Evolutionary conservation across 805 yeast genomes (phyloP), one percentile per base, ranked within the genome.

Genomic region (Teunomyces panamensis): DNA sequence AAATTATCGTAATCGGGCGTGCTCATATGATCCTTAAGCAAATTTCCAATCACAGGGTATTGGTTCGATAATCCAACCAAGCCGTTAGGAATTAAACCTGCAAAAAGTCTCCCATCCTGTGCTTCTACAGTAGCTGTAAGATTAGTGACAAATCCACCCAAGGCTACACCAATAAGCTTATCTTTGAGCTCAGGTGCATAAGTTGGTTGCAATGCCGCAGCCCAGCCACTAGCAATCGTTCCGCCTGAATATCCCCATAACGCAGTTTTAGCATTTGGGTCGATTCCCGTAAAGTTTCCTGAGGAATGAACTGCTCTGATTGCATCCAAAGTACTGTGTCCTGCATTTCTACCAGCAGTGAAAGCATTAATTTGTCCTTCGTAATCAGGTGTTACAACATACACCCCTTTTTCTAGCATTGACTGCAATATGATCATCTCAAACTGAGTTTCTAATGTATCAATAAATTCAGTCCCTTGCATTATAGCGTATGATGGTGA

Each of bases 231-330:
- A n/a, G 75, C 71, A 26, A 69, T 49, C 1, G 71, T 56, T 4
- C 74, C 75, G 9, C 75, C 75, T 2, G 71, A 65, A 44, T 64
- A 71, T 0, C 75, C 75, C 68, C 68, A 67, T 42, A 69, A 27
- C 3, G 47, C 51, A 7, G 55, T 49, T 16, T 52, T 39, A 1
- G 71, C 63, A 36, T 56, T 53, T 7, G 49, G 16, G 9, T 48
- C 37, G 14, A 64, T 39, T 1, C 63, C 64, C 1, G 68, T 54
- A 20, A 48, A 17, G 28, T 56, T 47, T 1, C 49, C 51, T 4
- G 59, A 47, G 2, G 47, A 33, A 30, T 68, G 52, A 1, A 57
- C 52, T 2, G 65, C 75, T 36, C 68, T 48, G 14, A 71, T 48
- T 1, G 68, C 54, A 46, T 71, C 67, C 44, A 71, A 60, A 0